phyloP scores from a whole-genome alignment of 2,329 filamentous ascomycete species.

The Xylariaceae sp. region DNA sequence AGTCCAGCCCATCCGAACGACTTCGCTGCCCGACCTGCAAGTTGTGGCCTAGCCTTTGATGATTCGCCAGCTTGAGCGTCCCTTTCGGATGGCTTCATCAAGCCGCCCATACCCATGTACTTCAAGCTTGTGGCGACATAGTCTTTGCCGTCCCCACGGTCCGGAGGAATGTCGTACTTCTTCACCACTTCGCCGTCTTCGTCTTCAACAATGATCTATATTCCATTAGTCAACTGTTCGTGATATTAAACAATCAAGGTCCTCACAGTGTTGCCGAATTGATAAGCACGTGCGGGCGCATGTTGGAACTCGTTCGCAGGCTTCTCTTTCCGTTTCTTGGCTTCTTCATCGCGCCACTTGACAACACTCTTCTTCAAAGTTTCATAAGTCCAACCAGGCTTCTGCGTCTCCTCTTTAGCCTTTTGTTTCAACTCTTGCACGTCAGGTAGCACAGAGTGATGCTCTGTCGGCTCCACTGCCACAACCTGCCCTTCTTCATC shows the following conservation, averaged over 20 bases:
- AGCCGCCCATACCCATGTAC: conserved; percentile 50
- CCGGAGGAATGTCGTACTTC: conserved; percentile 68
- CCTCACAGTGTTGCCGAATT: conserved; percentile 73
- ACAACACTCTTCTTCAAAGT: conserved; percentile 47
- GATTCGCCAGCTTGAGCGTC: conserved; percentile 27
- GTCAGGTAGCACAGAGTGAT: conserved; percentile 15
- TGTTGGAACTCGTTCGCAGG: conserved; percentile 52
- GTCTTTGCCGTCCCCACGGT: conserved; percentile 42
- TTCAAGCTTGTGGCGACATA: conserved; percentile 46
- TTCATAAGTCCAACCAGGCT: conserved; percentile 42
- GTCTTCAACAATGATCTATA: conserved; percentile 78
- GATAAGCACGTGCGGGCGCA: conserved; percentile 77
- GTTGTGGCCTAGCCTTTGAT: conserved; percentile 23
- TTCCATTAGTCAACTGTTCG: not conserved
- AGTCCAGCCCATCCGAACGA: conserved; percentile 51
- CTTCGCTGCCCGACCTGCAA: conserved; percentile 24
- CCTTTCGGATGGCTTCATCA: conserved; percentile 40
- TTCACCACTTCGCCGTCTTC: conserved; percentile 84
- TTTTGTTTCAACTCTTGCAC: conserved; percentile 28
- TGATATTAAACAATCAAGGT: too few relatives aligned
- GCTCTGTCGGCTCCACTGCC: conserved; percentile 49
- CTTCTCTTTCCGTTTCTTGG: conserved; percentile 59
- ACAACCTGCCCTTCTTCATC: conserved; percentile 85
- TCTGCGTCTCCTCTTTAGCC: conserved; percentile 32
- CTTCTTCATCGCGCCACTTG: conserved; percentile 55